Conservation (phyloP, 441 rosid species). For the Mallotus japonicus region DNA sequence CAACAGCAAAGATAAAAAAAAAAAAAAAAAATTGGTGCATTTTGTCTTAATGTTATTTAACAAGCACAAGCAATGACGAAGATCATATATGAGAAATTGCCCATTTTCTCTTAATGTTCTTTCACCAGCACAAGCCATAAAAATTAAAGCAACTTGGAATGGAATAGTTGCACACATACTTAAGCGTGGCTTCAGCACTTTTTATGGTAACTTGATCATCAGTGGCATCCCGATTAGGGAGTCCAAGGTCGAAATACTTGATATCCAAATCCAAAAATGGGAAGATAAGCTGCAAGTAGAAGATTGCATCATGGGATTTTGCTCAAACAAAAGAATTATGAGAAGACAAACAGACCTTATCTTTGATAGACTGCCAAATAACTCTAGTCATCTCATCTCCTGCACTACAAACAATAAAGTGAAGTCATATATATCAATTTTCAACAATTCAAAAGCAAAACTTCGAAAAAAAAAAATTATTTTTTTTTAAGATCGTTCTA, state of each 20-base stretch:
- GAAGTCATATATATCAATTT: neutral
- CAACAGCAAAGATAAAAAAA: too few species aligned
- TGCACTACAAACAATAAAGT: constrained; percentile 22
- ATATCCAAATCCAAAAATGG: constrained; percentile 97
- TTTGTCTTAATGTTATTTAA: too few species aligned
- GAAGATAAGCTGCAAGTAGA: constrained; percentile 54
- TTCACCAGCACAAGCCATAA: neutral
- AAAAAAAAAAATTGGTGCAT: too few species aligned
- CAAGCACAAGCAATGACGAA: neutral
- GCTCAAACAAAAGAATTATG: neutral
- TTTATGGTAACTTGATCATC: constrained; percentile 80
- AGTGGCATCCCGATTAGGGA: constrained; percentile 86
- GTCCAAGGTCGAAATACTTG: constrained; percentile 94
- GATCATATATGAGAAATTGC: neutral
- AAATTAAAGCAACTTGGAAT: neutral
- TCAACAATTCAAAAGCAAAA: neutral
- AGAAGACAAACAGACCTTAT: constrained; percentile 46
- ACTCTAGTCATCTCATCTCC: constrained; percentile 92
- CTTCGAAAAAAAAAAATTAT: neutral
- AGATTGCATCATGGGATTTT: neutral
- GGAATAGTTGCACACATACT: constrained; percentile 34
- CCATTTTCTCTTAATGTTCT: neutral
- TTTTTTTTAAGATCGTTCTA: too few species aligned
- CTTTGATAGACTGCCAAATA: constrained; percentile 74
- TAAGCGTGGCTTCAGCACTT: constrained; percentile 94